Conservation (phyloP, 129 eudicot species). For the Escallonia herrerae region DNA sequence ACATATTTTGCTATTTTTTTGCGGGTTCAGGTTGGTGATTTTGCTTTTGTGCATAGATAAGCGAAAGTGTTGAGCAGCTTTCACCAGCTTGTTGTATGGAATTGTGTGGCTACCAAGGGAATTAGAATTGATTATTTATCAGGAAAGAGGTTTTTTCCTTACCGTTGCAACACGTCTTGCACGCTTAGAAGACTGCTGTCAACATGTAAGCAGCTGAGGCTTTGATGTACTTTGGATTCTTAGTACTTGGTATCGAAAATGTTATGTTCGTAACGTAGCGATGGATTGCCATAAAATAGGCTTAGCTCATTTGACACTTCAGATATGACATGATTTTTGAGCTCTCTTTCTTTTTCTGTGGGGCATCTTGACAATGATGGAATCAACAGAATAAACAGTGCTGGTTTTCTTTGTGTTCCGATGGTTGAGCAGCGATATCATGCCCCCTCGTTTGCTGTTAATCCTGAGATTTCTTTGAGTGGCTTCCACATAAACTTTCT, state of each 20-base stretch:
- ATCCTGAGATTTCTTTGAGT: slow-evolving; percentile 63
- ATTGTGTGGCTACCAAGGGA: too few species aligned
- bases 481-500: slow-evolving; percentile 79
- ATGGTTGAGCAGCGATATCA: slow-evolving; percentile 13
- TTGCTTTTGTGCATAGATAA: too few species aligned
- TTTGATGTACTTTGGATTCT: too few species aligned
- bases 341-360: not conserved
- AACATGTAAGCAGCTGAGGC: too few species aligned
- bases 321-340: not conserved
- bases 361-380: not conserved
- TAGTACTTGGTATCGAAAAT: not conserved
- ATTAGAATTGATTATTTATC: too few species aligned
- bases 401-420: not conserved
- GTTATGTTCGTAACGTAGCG: not conserved
- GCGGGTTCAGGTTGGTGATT: too few species aligned
- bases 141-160: too few species aligned
- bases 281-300: not conserved
- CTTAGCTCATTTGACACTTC: not conserved
- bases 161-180: too few species aligned
- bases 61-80: too few species aligned
- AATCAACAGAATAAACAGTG: not conserved
- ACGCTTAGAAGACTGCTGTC: too few species aligned
- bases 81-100: too few species aligned
- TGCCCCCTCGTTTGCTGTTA: slow-evolving; percentile 24
- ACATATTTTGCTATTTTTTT: too few species aligned